Conservation (phyloP, 176 grass and related monocot species). For the Zea mays region Zm-B73-REFERENCE-NAM-5.0 NC_050096.1:241711001-241711500, state of each 20-base stretch:
- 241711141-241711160: no score
- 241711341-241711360: neutral
- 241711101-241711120: no score
- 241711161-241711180: no score
- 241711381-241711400: neutral
- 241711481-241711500: neutral
- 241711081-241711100: no score
- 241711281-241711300: neutral
- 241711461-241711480: neutral
- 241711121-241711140: no score
- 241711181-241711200: no score
- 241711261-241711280: neutral
- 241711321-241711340: neutral
- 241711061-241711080: no score
- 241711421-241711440: neutral
- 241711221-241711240: neutral
- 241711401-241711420: neutral
- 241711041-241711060: no score
- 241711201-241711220: neutral
- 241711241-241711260: neutral
- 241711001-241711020: no score
- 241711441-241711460: neutral
- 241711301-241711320: neutral
- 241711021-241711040: no score
- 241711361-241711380: neutral